Evolutionary conservation across 2,329 filamentous ascomycete species (phyloP).

Genomic region (Penicillium sp.): DNA sequence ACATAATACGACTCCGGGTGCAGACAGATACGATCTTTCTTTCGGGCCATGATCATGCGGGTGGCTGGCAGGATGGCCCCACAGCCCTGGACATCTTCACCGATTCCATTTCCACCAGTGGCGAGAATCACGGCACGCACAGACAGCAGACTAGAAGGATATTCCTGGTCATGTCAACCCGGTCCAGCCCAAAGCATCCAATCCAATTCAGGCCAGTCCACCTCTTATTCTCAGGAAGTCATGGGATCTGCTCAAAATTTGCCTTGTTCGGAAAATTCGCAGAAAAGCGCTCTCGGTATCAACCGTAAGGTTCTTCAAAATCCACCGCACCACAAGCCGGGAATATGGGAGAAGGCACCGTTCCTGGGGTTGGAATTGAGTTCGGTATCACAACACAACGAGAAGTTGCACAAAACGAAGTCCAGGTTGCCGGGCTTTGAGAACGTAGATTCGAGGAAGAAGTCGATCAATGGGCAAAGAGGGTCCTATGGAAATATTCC

Average conservation of each 20-base stretch:
- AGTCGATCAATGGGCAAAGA: not conserved
- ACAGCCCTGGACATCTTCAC: slow-evolving; percentile 6
- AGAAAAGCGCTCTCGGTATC: not conserved
- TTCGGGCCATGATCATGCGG: not conserved
- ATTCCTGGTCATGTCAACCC: not conserved
- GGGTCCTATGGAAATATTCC: not conserved
- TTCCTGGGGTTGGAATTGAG: slow-evolving; percentile 10
- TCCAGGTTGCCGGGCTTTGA: slow-evolving; percentile 3
- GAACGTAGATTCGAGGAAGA: not conserved
- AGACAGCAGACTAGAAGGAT: not conserved
- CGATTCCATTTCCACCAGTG: slow-evolving; percentile 1
- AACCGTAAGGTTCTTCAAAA: not conserved
- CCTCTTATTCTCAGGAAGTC: not conserved
- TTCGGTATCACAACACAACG: slow-evolving; percentile 11
- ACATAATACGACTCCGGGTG: not conserved
- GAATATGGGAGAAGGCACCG: not conserved
- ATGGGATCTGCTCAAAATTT: not conserved
- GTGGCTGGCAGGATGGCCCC: slow-evolving; percentile 10
- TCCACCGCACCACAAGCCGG: slow-evolving; percentile 2
- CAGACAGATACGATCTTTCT: not conserved
- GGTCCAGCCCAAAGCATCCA: not conserved
- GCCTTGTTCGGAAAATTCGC: not conserved
- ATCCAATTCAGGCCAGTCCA: not conserved
- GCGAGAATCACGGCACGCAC: not conserved
- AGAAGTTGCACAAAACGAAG: slow-evolving; percentile 8